phyloP scores from a whole-genome alignment of 192 early-diverging fungal species.

The Coemansia sp. region DNA sequence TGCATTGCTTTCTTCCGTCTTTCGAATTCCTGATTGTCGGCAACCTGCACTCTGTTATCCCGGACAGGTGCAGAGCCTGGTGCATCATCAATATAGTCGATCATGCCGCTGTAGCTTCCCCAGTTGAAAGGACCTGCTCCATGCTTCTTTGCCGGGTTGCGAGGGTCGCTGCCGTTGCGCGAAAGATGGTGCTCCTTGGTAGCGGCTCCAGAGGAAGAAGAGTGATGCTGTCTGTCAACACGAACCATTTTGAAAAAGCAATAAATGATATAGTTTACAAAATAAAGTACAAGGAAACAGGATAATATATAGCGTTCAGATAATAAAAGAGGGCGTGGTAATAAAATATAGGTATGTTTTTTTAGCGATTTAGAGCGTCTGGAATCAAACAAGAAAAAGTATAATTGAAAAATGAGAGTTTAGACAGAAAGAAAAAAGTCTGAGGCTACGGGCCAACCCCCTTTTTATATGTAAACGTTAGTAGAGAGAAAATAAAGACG shows the following conservation, averaged over 20 bases:
- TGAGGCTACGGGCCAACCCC: neutral
- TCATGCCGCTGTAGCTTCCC: slow-evolving; percentile 16
- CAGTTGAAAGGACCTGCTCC: slow-evolving; percentile 34
- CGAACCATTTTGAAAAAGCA: slow-evolving; percentile 10
- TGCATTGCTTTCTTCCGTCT: slow-evolving; percentile 1
- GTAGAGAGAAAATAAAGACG: neutral
- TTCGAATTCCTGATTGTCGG: neutral
- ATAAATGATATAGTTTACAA: neutral
- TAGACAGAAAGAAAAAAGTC: slow-evolving; percentile 1
- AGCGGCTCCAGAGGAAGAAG: slow-evolving; percentile 8
- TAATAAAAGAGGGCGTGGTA: too few relatives aligned
- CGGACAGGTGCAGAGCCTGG: neutral
- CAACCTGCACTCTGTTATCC: neutral
- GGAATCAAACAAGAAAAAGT: too few relatives aligned
- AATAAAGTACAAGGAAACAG: too few relatives aligned
- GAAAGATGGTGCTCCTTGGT: slow-evolving; percentile 37
- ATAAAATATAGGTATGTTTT: neutral
- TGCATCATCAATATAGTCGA: slow-evolving; percentile 8
- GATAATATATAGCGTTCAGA: too few relatives aligned
- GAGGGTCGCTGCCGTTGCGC: slow-evolving; percentile 28
- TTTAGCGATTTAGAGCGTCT: too few relatives aligned
- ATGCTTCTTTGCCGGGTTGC: slow-evolving; percentile 26
- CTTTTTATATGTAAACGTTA: neutral
- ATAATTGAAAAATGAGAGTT: neutral
- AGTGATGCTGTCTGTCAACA: neutral